phyloP scores from a whole-genome alignment of 208 protist species.

The Crithidia acanthocephali region DNA sequence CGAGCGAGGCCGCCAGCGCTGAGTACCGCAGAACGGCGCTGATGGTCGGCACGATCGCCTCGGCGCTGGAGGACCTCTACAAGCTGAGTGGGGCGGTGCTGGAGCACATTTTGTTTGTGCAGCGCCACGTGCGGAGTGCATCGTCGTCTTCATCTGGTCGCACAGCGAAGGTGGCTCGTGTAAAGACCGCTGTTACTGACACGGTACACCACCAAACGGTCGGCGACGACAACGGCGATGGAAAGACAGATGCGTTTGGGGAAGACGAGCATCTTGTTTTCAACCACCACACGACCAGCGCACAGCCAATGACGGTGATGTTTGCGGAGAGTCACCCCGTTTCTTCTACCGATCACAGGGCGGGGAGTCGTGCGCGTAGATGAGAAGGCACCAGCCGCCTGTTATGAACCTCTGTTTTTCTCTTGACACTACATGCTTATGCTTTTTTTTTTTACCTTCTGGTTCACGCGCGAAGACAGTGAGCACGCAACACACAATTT shows the following conservation, averaged over 20 bases:
- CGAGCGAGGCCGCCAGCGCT: conserved; percentile 60
- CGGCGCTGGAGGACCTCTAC: conserved; percentile 81
- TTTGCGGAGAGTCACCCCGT: neutral
- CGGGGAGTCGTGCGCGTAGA: no score
- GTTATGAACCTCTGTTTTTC: neutral
- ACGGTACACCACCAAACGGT: no score
- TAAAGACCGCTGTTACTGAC: neutral
- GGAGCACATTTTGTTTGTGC: conserved; percentile 76
- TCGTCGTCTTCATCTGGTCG: neutral
- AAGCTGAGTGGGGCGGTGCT: conserved; percentile 64
- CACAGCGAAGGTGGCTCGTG: neutral
- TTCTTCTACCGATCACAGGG: no score
- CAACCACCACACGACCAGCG: neutral
- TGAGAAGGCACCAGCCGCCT: no score
- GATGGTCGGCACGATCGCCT: conserved; percentile 68
- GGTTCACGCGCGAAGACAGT: no score
- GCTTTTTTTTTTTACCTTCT: no score
- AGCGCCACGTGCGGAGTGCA: conserved; percentile 34
- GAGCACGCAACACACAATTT: neutral
- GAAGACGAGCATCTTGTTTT: no score
- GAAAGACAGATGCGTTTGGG: no score
- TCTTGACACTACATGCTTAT: no score
- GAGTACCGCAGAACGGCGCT: conserved; percentile 67
- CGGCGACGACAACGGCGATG: no score
- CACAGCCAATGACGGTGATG: neutral